Evolutionary conservation across 208 protist species (phyloP).

Genomic region (Naegleria lovaniensis): DNA sequence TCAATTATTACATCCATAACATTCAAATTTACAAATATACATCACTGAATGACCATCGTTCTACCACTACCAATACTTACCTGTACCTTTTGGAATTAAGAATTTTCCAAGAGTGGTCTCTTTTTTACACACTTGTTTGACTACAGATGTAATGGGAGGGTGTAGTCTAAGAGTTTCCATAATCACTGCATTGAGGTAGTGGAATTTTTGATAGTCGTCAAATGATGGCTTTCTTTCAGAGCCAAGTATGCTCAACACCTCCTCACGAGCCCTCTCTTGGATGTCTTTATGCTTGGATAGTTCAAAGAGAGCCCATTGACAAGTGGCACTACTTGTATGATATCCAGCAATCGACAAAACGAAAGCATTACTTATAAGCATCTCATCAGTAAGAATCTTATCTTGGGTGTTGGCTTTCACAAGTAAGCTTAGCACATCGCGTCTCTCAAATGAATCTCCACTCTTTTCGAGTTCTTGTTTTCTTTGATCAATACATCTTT

Average conservation of each 20-base stretch:
- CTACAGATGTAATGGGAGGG: not conserved
- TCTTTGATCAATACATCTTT: not conserved
- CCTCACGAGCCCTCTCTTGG: not conserved
- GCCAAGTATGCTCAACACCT: not conserved
- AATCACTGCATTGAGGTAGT: not conserved
- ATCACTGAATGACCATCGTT: no score
- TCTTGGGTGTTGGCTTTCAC: not conserved
- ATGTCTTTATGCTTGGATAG: not conserved
- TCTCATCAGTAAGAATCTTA: not conserved
- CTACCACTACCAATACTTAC: no score
- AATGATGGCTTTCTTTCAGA: not conserved
- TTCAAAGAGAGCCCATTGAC: not conserved
- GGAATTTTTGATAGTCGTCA: not conserved
- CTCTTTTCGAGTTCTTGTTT: not conserved
- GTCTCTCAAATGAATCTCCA: not conserved
- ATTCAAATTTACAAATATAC: no score
- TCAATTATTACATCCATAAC: no score
- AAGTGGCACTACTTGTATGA: not conserved
- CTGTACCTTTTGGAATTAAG: conserved; percentile 4
- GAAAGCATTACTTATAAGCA: not conserved
- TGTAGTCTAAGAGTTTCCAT: conserved; percentile 11
- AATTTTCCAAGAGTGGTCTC: not conserved
- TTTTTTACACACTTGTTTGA: not conserved
- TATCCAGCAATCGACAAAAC: not conserved
- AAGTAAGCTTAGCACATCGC: not conserved